These are phyloP conservation scores for Solanum neorickii DNA, from an alignment of 257 asterid genomes.

Conservation along the genomic window DNA sequence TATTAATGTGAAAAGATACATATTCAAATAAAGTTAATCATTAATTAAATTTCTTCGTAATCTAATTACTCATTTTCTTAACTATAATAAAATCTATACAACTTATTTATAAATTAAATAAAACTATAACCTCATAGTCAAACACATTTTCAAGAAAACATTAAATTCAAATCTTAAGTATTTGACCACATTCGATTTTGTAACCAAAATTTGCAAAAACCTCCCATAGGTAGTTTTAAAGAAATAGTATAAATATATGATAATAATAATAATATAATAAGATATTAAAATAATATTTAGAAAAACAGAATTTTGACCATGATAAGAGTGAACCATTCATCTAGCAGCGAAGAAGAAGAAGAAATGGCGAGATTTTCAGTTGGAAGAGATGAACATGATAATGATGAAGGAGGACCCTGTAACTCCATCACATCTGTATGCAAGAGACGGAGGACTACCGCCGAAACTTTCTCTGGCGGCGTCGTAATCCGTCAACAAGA, in stretches of 20 bases:
- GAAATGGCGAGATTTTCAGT: slow-evolving; percentile 47
- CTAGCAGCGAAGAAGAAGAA: neutral
- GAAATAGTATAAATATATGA: neutral
- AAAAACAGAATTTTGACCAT: too few species aligned
- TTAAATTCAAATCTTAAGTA: too few species aligned
- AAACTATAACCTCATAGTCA: too few species aligned
- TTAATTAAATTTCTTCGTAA: too few species aligned
- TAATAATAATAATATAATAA: too few species aligned
- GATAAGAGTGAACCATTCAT: neutral
- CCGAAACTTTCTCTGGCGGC: neutral
- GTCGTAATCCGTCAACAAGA: neutral
- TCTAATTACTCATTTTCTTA: too few species aligned
- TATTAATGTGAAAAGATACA: neutral
- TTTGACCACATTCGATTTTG: neutral
- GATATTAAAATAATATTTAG: too few species aligned
- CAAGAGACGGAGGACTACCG: neutral
- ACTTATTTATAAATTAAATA: too few species aligned
- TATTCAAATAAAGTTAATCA: too few species aligned
- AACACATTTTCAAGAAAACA: too few species aligned
- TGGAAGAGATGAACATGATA: slow-evolving; percentile 14
- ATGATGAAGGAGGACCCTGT: neutral
- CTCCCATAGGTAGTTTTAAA: neutral
- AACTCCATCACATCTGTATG: neutral
- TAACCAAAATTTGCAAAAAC: neutral
- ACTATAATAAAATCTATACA: too few species aligned